These are phyloP conservation scores for Pinus taeda DNA, from an alignment of 75 land plant genomes.

Conservation along the genomic window DNA sequence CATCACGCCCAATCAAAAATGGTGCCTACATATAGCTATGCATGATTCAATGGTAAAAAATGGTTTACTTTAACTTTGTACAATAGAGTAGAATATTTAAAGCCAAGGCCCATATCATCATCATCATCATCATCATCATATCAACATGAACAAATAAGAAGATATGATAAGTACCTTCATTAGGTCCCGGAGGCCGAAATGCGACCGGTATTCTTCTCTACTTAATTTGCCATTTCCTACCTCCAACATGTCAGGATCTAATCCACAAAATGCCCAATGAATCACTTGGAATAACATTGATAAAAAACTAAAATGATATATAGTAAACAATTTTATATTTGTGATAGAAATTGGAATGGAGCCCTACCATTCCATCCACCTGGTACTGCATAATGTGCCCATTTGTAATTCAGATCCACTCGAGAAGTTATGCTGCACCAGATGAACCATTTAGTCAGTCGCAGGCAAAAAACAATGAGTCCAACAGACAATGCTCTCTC, in stretches of 20 bases:
- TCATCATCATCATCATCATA: too few species aligned
- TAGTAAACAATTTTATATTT: background rate
- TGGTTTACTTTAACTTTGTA: background rate
- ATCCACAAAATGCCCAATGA: slow-evolving; percentile 5
- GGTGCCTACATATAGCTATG: slow-evolving; percentile 55
- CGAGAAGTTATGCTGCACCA: slow-evolving; percentile 31
- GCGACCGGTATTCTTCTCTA: slow-evolving; percentile 64
- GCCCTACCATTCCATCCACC: slow-evolving; percentile 51
- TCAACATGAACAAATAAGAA: too few species aligned
- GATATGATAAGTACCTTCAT: slow-evolving; percentile 44
- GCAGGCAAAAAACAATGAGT: background rate
- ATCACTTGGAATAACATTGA: background rate
- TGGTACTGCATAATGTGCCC: slow-evolving; percentile 53
- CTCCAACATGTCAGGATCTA: slow-evolving; percentile 97
- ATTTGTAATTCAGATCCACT: slow-evolving; percentile 33
- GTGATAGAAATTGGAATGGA: too few species aligned
- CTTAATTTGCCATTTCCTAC: slow-evolving; percentile 93
- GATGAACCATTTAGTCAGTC: background rate
- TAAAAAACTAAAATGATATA: background rate
- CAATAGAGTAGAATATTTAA: too few species aligned
- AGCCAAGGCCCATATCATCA: too few species aligned
- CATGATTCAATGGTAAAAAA: background rate
- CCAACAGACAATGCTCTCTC: background rate
- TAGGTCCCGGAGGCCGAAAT: slow-evolving; percentile 89
- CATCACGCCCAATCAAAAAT: slow-evolving; percentile 80